A percentile compares a stretch with the other conserved stretches of the same genome.
These are phyloP conservation scores for Colletotrichum camelliae DNA, from an alignment of 2,329 filamentous ascomycete species.

Conservation along the genomic window DNA sequence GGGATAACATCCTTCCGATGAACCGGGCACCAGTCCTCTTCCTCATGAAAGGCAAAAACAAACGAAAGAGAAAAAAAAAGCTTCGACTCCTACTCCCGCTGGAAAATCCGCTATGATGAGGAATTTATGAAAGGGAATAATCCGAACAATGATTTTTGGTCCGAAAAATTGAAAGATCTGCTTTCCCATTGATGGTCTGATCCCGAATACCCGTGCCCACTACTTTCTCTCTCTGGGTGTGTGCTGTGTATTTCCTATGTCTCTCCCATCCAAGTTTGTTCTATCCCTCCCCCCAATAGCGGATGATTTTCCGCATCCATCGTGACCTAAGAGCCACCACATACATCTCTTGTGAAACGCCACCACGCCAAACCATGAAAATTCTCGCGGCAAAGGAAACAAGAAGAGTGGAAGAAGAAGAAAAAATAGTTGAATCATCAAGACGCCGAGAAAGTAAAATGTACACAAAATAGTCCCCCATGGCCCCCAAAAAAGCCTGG, in stretches of 20 bases:
- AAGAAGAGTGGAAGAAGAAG: neutral
- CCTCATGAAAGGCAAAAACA: neutral
- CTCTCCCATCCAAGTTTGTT: neutral
- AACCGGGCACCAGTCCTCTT: neutral
- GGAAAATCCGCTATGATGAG: neutral
- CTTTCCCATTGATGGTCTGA: conserved; percentile 2
- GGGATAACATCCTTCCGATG: conserved; percentile 6
- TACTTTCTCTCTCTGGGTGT: neutral
- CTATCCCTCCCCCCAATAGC: neutral
- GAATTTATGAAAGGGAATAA: neutral
- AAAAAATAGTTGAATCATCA: neutral
- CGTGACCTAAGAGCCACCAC: neutral
- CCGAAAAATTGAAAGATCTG: neutral
- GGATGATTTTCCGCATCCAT: neutral
- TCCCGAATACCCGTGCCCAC: neutral
- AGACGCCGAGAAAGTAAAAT: neutral
- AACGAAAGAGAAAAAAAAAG: neutral
- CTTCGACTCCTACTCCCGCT: neutral
- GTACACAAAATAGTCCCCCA: neutral
- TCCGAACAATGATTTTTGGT: neutral
- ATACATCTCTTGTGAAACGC: neutral
- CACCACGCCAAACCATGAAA: neutral
- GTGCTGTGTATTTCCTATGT: neutral
- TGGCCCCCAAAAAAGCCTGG: neutral
- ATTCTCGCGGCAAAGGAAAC: neutral